Conservation (phyloP, 352 stramenopile species). For the Albugo laibachii region DNA sequence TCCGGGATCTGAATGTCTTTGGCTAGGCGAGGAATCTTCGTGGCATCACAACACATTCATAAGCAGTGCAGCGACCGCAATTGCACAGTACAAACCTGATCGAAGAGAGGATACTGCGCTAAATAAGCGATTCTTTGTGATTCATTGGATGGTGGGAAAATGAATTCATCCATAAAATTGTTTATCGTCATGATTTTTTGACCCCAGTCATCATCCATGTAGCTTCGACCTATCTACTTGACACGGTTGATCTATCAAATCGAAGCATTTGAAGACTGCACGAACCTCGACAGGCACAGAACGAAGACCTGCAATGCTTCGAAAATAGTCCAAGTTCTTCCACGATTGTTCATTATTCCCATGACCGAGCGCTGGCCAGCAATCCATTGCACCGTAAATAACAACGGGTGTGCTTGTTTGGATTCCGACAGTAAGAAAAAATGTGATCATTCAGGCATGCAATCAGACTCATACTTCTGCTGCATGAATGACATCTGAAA, state of each 20-base stretch:
- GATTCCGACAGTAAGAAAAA: background rate
- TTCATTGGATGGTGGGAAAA: conserved; percentile 7
- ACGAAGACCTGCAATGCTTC: conserved; percentile 36
- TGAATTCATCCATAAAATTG: conserved; percentile 49
- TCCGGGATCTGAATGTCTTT: conserved; percentile 73
- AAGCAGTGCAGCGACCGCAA: background rate
- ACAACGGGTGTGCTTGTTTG: conserved; percentile 33
- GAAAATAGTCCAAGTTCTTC: conserved; percentile 46
- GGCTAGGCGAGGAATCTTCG: conserved; percentile 55
- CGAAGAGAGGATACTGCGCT: conserved; percentile 79
- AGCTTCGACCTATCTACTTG: conserved; percentile 45
- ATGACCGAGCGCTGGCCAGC: conserved; percentile 55
- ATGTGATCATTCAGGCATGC: background rate
- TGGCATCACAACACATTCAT: conserved; percentile 1
- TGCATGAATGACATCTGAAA: conserved; percentile 37
- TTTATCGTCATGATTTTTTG: conserved; percentile 68
- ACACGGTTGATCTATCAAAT: background rate
- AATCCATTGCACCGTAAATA: conserved; percentile 53
- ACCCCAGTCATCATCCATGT: conserved; percentile 57
- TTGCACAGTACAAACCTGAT: conserved; percentile 28
- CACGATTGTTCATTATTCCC: conserved; percentile 20
- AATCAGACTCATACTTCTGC: conserved; percentile 14
- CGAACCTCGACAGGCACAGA: conserved; percentile 69
- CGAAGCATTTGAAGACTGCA: background rate
- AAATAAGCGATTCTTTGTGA: conserved; percentile 33